Conservation (phyloP, 306 rosid genomes). For the Castanospermum australe region DNA sequence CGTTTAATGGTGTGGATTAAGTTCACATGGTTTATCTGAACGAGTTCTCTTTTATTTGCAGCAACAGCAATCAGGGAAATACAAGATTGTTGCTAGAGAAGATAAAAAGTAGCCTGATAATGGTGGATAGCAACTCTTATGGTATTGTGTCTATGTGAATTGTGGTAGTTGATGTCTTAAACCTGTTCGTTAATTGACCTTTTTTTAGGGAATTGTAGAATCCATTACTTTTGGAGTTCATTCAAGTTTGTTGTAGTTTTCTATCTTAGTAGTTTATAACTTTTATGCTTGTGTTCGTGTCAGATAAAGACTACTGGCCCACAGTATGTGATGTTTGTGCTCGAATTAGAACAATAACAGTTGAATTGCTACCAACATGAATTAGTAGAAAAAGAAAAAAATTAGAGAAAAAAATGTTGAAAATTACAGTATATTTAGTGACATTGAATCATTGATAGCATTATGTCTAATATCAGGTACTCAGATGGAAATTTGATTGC, state of each 20-base stretch:
- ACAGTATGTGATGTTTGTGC: neutral
- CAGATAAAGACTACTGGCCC: neutral
- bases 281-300: neutral
- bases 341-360: neutral
- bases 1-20: neutral
- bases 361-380: neutral
- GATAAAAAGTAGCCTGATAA: constrained; percentile 16
- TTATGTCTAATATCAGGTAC: neutral
- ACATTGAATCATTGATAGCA: neutral
- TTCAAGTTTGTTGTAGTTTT: constrained; percentile 1
- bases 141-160: neutral
- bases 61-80: constrained; percentile 89
- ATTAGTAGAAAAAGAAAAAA: neutral
- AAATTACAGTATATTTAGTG: neutral
- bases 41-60: constrained; percentile 40
- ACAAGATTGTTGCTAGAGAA: constrained; percentile 74
- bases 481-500: neutral
- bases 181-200: neutral
- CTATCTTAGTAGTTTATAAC: neutral
- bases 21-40: neutral
- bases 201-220: neutral
- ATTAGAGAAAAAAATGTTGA: neutral
- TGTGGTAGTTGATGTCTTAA: neutral
- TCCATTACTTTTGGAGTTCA: neutral
- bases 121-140: neutral